Conservation (phyloP, 495 filamentous ascomycete genomes). For the Aspergillus cristatus region DNA sequence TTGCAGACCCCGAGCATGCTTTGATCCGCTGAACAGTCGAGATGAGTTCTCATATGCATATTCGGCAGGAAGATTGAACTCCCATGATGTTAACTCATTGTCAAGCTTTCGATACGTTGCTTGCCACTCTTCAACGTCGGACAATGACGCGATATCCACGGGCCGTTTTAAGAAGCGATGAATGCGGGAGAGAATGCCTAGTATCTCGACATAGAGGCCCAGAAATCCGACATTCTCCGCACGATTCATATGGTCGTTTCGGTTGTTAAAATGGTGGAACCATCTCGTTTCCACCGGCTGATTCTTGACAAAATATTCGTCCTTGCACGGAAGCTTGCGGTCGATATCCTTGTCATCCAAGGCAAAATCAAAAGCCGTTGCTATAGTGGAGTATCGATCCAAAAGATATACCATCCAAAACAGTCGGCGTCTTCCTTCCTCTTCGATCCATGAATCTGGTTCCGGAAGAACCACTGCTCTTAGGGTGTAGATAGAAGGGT, state of each 20-base stretch:
- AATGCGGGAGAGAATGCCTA: constrained; percentile 76
- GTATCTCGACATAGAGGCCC: constrained; percentile 75
- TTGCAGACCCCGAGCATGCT: constrained; percentile 56
- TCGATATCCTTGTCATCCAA: constrained; percentile 84
- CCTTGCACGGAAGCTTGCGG: constrained; percentile 73
- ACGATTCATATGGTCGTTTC: constrained; percentile 54
- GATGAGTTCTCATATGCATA: constrained; percentile 64
- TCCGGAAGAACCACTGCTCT: constrained; percentile 75
- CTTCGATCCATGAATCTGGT: constrained; percentile 75
- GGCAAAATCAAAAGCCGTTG: constrained; percentile 84
- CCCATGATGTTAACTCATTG: constrained; percentile 67
- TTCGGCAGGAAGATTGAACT: constrained; percentile 69
- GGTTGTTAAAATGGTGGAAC: constrained; percentile 50
- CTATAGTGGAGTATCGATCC: constrained; percentile 79
- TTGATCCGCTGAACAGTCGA: constrained; percentile 55
- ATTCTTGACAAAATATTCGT: constrained; percentile 77
- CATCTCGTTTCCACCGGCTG: constrained; percentile 74
- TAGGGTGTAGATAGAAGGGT: constrained; percentile 74
- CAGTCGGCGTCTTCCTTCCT: constrained; percentile 69
- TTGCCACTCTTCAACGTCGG: constrained; percentile 85
- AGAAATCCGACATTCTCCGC: constrained; percentile 79
- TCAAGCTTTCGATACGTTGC: constrained; percentile 76
- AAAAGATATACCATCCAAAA: constrained; percentile 93
- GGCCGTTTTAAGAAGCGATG: constrained; percentile 79
- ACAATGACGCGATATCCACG: constrained; percentile 73